Base-by-base conservation (phyloP, 2,329 filamentous ascomycete species). In the Huntiella moniliformis region DNA sequence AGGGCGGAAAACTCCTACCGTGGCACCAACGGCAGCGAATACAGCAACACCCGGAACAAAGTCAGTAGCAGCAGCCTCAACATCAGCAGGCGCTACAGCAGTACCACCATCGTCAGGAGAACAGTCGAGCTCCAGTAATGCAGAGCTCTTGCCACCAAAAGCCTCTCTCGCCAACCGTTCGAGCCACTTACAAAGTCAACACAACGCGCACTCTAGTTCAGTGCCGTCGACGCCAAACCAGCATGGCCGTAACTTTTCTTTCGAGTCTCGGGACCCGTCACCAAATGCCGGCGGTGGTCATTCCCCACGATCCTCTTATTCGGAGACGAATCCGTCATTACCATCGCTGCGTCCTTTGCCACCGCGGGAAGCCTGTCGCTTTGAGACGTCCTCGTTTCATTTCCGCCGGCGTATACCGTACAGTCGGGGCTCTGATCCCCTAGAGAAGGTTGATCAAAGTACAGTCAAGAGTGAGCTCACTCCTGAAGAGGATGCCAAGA, bases 181-280 rank as follows among this genome's bases (percentile, higher is more conserved):
- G 48, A 51, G 52, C 37, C 49, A 48, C 36, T 34, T 45, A 6
- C 45, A 42, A 16, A 43, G 31, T 17, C 51, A 51, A 8, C 39
- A 44, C 22, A 58, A 60, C 46, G 56, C 63, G 11, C 70, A 92
- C 58, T 92, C 88, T 17, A 93, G 73, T 58, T 96, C 88, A 6
- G 83, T 95, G 42, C 88, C 88, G 1, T 92, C 88, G 1, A 96
- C 88, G 3, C 91, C 88, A 6, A 83, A 88, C 57, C 87, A 95
- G 60, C 81, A 83, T 61, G 76, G 86, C 53, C 77, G 85, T 49
- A 79, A 87, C 55, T 81, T 91, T 56, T 81, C 81, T 2, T 82
- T 82, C 55, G 76, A 77, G 58, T 91, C 86, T 41, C 74, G 71
- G 51, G 72, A 75, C 51, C 87, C 85, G 7, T 95, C 87, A 12